Evolutionary conservation across 305 asterid species (phyloP).

Genomic region (Rubia tinctorum): DNA sequence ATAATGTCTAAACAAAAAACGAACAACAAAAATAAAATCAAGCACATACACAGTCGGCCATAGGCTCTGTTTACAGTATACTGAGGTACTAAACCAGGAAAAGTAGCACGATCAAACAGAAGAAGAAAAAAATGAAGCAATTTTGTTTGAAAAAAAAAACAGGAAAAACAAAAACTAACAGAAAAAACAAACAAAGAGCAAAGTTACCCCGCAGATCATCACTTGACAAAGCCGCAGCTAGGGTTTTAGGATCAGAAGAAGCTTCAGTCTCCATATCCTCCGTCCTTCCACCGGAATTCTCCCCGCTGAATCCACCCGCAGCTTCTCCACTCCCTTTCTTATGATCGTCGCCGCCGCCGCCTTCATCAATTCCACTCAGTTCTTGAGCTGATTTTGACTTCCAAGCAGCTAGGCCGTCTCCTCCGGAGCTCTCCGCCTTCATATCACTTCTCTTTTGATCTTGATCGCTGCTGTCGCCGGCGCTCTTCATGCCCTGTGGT

Average conservation of each 20-base stretch:
- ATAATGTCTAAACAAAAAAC: not conserved
- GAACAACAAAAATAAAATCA: not conserved
- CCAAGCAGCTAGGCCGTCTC: not conserved
- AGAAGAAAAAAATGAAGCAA: not conserved
- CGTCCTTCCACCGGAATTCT: conserved; percentile 2
- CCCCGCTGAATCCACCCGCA: not conserved
- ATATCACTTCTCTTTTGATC: not conserved
- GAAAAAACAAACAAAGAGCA: not conserved
- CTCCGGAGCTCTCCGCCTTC: not conserved
- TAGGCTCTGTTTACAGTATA: no score
- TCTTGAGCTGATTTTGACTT: conserved; percentile 7
- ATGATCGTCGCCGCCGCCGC: conserved; percentile 1
- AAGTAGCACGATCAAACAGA: not conserved
- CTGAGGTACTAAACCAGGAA: not conserved
- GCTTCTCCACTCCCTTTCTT: not conserved
- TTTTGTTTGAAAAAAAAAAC: not conserved
- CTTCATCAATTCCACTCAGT: not conserved
- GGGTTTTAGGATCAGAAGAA: conserved; percentile 11
- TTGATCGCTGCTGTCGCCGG: not conserved
- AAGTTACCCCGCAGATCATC: conserved; percentile 12
- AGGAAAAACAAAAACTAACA: not conserved
- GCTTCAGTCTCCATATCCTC: not conserved
- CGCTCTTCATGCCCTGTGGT: conserved; percentile 15
- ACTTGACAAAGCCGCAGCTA: conserved; percentile 2
- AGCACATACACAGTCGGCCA: not conserved